Percentiles rank a stretch among this genome's conserved stretches.
phyloP scores from a whole-genome alignment of 2,329 filamentous ascomycete species.

The Trichoderma sp. region DNA sequence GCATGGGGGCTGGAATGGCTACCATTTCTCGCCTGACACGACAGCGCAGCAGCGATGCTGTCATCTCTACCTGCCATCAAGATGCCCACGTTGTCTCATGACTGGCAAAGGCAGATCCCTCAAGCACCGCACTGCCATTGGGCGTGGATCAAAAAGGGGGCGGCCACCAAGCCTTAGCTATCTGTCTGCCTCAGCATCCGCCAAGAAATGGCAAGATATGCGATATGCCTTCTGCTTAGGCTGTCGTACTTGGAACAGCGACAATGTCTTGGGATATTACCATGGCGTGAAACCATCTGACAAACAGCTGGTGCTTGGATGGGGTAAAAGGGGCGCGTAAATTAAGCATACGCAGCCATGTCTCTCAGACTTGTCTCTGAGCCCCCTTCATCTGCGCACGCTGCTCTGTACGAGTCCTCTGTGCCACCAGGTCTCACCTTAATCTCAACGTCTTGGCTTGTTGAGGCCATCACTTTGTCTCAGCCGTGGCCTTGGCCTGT shows the following conservation, averaged over 20 bases:
- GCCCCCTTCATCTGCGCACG: conserved; percentile 5
- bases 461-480: conserved; percentile 14
- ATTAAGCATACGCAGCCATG: conserved; percentile 20
- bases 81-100: conserved; percentile 20
- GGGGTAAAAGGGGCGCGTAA: conserved; percentile 5
- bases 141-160: conserved; percentile 3
- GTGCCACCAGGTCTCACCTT: conserved; percentile 14
- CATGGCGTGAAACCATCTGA: conserved; percentile 17
- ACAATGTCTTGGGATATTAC: conserved; percentile 11
- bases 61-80: not conserved
- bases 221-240: not conserved
- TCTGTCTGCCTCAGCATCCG: not conserved
- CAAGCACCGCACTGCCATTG: not conserved
- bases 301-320: not conserved
- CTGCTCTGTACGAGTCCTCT: not conserved
- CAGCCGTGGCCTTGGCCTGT: conserved; percentile 6
- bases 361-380: conserved; percentile 12
- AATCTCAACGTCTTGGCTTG: conserved; percentile 16
- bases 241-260: not conserved
- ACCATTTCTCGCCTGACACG: conserved; percentile 16
- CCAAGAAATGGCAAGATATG: conserved; percentile 16
- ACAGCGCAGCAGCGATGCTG: not conserved
- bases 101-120: conserved; percentile 20
- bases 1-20: conserved; percentile 11
- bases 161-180: not conserved